Conservation (phyloP, 2,329 filamentous ascomycete genomes). For the Endocalyx cinctus region DNA sequence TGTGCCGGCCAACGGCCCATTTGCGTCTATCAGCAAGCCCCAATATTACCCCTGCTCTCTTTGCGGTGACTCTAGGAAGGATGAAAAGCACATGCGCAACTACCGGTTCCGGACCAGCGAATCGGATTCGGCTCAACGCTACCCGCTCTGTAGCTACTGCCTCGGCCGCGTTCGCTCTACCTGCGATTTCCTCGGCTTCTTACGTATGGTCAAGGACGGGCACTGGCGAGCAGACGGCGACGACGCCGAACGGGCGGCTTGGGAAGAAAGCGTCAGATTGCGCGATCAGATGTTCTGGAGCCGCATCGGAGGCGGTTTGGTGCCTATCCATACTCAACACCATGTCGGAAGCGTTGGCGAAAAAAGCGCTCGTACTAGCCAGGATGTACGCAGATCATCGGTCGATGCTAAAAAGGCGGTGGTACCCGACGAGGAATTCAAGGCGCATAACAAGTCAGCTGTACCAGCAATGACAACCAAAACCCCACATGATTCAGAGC, state of each 20-base stretch:
- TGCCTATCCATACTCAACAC: constrained; percentile 51
- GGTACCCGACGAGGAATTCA: constrained; percentile 6
- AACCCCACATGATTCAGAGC: constrained; percentile 2
- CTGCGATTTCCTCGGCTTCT: constrained; percentile 88
- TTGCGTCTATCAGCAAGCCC: constrained; percentile 45
- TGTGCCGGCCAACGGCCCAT: constrained; percentile 57
- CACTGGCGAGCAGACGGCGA: constrained; percentile 81
- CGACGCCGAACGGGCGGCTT: constrained; percentile 80
- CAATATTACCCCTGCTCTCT: constrained; percentile 71
- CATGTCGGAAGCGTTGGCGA: constrained; percentile 20
- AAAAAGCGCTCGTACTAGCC: constrained; percentile 30
- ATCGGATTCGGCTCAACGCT: constrained; percentile 78
- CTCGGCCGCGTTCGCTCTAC: constrained; percentile 77
- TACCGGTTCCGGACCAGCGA: constrained; percentile 89
- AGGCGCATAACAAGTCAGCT: constrained; percentile 9
- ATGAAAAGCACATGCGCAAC: constrained; percentile 66
- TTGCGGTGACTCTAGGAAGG: constrained; percentile 78
- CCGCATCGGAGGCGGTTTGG: constrained; percentile 82
- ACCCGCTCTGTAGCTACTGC: constrained; percentile 87
- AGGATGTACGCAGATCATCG: constrained; percentile 21
- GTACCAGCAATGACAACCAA: constrained; percentile 5
- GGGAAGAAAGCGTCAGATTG: constrained; percentile 89
- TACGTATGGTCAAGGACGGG: constrained; percentile 87
- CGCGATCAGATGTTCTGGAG: constrained; percentile 98
- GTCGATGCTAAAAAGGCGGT: constrained; percentile 7